phyloP scores from a whole-genome alignment of 2,329 filamentous ascomycete species.

The Fusarium sulawesiense region DNA sequence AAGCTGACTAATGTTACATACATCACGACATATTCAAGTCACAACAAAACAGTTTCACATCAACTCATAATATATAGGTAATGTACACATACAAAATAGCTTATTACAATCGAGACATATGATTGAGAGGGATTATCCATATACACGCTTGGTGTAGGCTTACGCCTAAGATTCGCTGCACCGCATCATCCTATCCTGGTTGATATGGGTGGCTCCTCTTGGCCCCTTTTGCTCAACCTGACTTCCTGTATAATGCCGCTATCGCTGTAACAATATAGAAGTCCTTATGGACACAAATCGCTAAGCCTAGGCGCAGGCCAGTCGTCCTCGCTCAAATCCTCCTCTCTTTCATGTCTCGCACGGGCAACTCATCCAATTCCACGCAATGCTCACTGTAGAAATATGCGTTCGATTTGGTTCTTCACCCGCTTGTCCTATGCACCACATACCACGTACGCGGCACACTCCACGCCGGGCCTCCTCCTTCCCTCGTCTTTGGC shows the following conservation, averaged over 20 bases:
- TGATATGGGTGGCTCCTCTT: constrained; percentile 10
- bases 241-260: constrained; percentile 11
- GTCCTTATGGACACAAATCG: constrained; percentile 18
- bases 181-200: constrained; percentile 9
- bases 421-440: constrained; percentile 29
- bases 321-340: constrained; percentile 25
- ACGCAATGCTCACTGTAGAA: constrained; percentile 35
- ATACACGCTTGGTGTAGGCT: constrained; percentile 35
- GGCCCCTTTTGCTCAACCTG: constrained; percentile 12
- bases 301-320: constrained; percentile 21
- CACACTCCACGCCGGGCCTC: constrained; percentile 16
- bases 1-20: not conserved
- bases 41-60: not conserved
- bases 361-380: constrained; percentile 25
- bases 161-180: constrained; percentile 25
- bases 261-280: constrained; percentile 24
- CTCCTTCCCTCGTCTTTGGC: constrained; percentile 3
- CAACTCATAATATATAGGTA: not conserved
- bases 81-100: constrained; percentile 39
- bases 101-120: constrained; percentile 46
- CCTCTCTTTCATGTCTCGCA: constrained; percentile 21
- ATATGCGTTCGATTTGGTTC: constrained; percentile 31
- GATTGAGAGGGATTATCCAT: constrained; percentile 42
- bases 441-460: constrained; percentile 5
- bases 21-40: not conserved